These are phyloP conservation scores for Escallonia herrerae DNA, from an alignment of 129 eudicot genomes.

Conservation along the genomic window DNA sequence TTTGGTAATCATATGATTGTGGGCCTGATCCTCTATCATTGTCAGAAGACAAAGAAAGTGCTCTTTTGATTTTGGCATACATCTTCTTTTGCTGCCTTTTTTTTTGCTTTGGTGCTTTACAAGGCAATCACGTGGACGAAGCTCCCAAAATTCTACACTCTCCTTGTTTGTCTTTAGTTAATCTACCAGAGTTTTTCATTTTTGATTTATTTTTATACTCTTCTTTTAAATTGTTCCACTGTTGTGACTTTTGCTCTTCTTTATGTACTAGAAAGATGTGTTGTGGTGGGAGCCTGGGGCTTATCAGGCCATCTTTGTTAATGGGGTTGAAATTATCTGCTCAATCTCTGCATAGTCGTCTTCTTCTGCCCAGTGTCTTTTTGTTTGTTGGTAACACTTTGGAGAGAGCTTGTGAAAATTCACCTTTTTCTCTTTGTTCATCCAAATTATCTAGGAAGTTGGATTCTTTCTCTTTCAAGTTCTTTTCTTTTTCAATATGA, in stretches of 20 bases:
- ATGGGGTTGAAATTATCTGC: neutral
- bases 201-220: neutral
- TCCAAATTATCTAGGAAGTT: too few relatives aligned
- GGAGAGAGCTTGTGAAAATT: neutral
- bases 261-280: neutral
- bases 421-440: neutral
- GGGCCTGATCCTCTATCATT: neutral
- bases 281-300: neutral
- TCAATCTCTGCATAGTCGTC: neutral
- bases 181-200: neutral
- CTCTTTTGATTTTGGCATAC: neutral
- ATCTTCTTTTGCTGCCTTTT: too few relatives aligned
- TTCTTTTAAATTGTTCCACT: neutral
- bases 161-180: neutral
- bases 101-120: neutral
- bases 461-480: too few relatives aligned
- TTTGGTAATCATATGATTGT: neutral
- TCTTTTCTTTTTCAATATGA: too few relatives aligned
- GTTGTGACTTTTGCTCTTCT: constrained; percentile 4
- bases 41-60: neutral
- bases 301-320: neutral
- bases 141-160: neutral
- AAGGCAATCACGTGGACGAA: neutral
- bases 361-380: neutral
- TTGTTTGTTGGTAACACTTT: neutral